Conservation (phyloP, 2,329 filamentous ascomycete genomes). For the Pseudogymnoascus sp. region DNA sequence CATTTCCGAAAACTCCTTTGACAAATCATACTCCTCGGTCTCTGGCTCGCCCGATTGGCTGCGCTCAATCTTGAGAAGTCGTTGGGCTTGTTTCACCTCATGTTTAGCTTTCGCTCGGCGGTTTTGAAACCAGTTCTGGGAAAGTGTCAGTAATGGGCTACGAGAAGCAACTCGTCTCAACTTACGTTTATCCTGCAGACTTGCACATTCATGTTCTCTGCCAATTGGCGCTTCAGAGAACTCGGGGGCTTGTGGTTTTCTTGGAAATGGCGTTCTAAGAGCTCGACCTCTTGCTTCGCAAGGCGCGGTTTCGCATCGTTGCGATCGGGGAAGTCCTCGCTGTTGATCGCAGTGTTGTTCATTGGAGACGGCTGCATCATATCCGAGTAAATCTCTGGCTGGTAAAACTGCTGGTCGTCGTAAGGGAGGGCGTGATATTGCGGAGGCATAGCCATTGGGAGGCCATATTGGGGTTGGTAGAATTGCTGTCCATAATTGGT, state of each 20-base stretch:
- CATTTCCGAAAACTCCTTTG: slow-evolving; percentile 8
- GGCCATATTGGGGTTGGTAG: background rate
- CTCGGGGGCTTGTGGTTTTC: slow-evolving; percentile 59
- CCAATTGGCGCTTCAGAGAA: slow-evolving; percentile 51
- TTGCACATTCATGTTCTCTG: slow-evolving; percentile 54
- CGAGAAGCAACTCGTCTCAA: slow-evolving; percentile 10
- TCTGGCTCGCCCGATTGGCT: slow-evolving; percentile 30
- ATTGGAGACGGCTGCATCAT: background rate
- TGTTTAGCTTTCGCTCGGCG: slow-evolving; percentile 51
- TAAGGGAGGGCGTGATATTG: background rate
- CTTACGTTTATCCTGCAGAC: slow-evolving; percentile 55
- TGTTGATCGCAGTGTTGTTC: background rate
- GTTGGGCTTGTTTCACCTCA: slow-evolving; percentile 44
- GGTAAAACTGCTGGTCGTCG: background rate
- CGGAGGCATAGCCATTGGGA: background rate
- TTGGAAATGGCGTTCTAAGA: slow-evolving; percentile 53
- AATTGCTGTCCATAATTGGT: slow-evolving; percentile 1
- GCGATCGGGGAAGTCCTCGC: slow-evolving; percentile 8
- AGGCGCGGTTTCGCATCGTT: slow-evolving; percentile 44
- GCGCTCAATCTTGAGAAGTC: slow-evolving; percentile 34
- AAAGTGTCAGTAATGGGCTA: slow-evolving; percentile 24
- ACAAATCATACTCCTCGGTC: slow-evolving; percentile 17
- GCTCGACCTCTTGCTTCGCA: slow-evolving; percentile 51
- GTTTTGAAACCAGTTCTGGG: slow-evolving; percentile 59
- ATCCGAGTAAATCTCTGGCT: background rate